Base-by-base conservation (phyloP, 257 asterid species). In the Cordia subcordata region DNA sequence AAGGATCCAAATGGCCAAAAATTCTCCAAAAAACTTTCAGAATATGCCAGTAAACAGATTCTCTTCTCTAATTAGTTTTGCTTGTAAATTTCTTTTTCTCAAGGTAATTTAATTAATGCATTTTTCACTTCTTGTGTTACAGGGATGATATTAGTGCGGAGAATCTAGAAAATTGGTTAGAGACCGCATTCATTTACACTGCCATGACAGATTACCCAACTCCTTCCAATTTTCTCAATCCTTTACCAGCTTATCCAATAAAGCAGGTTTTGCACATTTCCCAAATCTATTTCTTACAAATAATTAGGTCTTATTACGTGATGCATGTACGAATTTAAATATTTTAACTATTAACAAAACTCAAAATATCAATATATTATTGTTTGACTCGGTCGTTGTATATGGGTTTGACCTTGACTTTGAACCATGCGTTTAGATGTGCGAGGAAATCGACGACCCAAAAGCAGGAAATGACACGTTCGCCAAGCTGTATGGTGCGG, bases 121-220 rank as follows among this genome's bases (percentile, higher is more conserved):
- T 59, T 16, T 21, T 16, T 46, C 14, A 11, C 55, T 44, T 21
- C 14, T 13, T 57, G 18, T 49, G n/a, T 49, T 0, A 42, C 81
- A 91, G 96, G 80, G 83, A 88, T 67, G 58, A 65, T 44, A 80
- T 77, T 8, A 60, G 76, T 55, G 79, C 15, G 66, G 81, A 38
- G 8, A 27, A 23, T 54, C 68, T 91, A 16, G 72, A 65, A 51
- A 38, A 66, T 68, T 91, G 96, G 98, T 72, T 91, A 13, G 13
- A 33, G 0, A 81, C 89, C 20, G 96, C 96, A 10, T 82, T 13
- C 33, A 39, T 65, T 27, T 91, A 88, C 74, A 76, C 95, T 10
- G 96, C 95, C 66, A 91, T 91, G 98, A 88, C 96, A 16, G 98
- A 91, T 74, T 91, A 91, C 73, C 98, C 96, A 58, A 91, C 90